Base-by-base conservation (phyloP, 2,329 filamentous ascomycete genomes). In the Fusarium palustre region DNA sequence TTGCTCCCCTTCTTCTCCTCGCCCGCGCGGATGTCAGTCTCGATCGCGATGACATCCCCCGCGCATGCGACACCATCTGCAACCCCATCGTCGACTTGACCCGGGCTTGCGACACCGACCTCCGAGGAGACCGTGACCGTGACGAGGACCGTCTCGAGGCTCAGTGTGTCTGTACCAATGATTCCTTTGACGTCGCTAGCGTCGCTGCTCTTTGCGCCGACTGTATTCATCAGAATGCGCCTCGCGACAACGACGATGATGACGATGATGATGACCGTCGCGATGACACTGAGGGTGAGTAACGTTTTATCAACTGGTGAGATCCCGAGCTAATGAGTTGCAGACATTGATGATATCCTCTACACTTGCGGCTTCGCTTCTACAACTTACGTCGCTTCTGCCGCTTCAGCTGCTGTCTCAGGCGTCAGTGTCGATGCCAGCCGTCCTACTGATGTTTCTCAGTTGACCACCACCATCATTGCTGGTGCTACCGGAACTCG, bases 151-250 rank as follows among this genome's bases (percentile, higher is more conserved):
- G 75, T 20, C 78, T 81, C 53, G 75, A 78, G 74, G 73, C 70
- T 15, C 79, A 82, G 68, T 82, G 81, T 64, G 68, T 82, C 54
- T 81, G 81, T 76, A 78, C 79, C 67, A 80, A 83, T 75, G 64
- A 74, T 49, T 79, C 79, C 70, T 80, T 83, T 72, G 70, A 81
- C 70, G 81, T 82, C 50, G 66, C 48, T 25, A 61, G 68, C 20
- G 68, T 81, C 49, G 76, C 79, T 20, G 78, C 73, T 4, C 75
- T 80, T 22, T 82, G 81, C 63, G 75, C 76, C 52, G 76, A 75
- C 55, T 82, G 81, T 64, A 78, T 82, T 63, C 70, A 72, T 34
- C 76, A 81, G 74, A 77, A 77, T 52, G 63, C 64, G 34, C 59
- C 53, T 15, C 59, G 64, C 15, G 47, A 72, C 25, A 57, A 69